Conservation (phyloP, 768 basidiomycete species). For the Erythrobasidium yunnanense region DNA sequence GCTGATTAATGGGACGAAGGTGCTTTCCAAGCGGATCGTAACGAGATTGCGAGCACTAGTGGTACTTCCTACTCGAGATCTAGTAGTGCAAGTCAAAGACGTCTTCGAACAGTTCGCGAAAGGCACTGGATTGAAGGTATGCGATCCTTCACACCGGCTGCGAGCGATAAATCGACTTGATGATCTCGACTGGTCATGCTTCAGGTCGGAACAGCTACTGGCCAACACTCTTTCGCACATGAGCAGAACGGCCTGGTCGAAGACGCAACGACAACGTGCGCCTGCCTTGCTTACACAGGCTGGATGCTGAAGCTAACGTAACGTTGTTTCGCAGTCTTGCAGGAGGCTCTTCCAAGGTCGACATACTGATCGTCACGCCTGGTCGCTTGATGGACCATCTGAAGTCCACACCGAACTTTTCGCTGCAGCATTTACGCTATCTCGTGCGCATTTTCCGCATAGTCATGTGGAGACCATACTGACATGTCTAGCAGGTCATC, state of each 20-base stretch:
- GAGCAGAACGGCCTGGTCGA: slow-evolving; percentile 73
- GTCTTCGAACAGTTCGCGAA: slow-evolving; percentile 74
- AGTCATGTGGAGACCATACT: not conserved
- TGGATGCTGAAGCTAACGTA: not conserved
- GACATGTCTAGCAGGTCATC: slow-evolving; percentile 56
- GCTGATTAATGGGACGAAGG: slow-evolving; percentile 44
- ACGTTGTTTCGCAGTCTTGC: slow-evolving; percentile 50
- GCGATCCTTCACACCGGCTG: slow-evolving; percentile 23
- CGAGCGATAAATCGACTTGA: slow-evolving; percentile 1
- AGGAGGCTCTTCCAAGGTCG: slow-evolving; percentile 82
- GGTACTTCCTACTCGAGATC: slow-evolving; percentile 83
- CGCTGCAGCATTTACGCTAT: slow-evolving; percentile 88
- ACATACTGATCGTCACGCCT: slow-evolving; percentile 89
- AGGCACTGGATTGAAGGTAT: slow-evolving; percentile 75
- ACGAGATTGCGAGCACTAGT: slow-evolving; percentile 78
- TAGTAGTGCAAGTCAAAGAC: slow-evolving; percentile 83
- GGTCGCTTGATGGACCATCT: slow-evolving; percentile 91
- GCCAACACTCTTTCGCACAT: slow-evolving; percentile 85
- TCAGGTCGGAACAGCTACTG: slow-evolving; percentile 68
- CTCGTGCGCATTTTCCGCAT: slow-evolving; percentile 50
- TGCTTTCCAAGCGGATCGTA: slow-evolving; percentile 60
- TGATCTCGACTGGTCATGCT: not conserved
- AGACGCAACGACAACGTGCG: slow-evolving; percentile 49
- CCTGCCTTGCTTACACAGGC: not conserved
- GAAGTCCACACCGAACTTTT: slow-evolving; percentile 74